Base-by-base conservation (phyloP, 176 grass and related monocot genomes). In the Otatea glauca region DNA sequence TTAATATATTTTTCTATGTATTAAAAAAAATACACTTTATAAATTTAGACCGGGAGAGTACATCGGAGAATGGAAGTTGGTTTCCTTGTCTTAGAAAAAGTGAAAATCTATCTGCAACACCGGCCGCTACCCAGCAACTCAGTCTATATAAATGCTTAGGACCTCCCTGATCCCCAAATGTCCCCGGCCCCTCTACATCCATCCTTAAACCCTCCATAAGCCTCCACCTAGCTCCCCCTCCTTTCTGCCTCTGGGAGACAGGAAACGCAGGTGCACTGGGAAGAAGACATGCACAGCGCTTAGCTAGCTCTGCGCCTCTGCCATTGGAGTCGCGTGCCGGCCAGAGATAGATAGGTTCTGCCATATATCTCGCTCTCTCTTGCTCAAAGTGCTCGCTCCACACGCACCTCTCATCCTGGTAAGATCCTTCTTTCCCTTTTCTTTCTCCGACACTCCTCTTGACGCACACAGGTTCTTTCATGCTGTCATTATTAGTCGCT, bases 161-260 rank as follows among this genome's bases (percentile, higher is more conserved):
- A 24, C 29, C 48, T 74, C 76, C 68, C 68, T 83, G 74, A 82
- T 68, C 74, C 84, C 79, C 84, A 83, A 48, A 74, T 83, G 88
- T 86, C 84, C 74, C 88, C 20, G 68, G 4, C 20, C 81, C 78
- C 50, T 7, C 53, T 17, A 1, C 48, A 15, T 35, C 79, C 84
- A 29, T 73, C 66, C 84, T 79, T 90, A 87, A 90, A 90, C 88
- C 88, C 75, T 66, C 50, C 84, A 18, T 90, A 83, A 90, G 55
- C 73, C 89, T 86, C 68, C 2, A 48, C 51, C 67, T 51, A 54
- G 14, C 29, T 23, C 71, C 16, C 17, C 32, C 16, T 25, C 1
- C 63, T 24, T 60, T 59, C 16, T 35, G 48, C 3, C 48, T 25
- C 21, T 7, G 18, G 16, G 24, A 41, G 56, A 21, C 68, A 61